Evolutionary conservation across 2,329 filamentous ascomycete species (phyloP).

Genomic region (Alternaria dauci): DNA sequence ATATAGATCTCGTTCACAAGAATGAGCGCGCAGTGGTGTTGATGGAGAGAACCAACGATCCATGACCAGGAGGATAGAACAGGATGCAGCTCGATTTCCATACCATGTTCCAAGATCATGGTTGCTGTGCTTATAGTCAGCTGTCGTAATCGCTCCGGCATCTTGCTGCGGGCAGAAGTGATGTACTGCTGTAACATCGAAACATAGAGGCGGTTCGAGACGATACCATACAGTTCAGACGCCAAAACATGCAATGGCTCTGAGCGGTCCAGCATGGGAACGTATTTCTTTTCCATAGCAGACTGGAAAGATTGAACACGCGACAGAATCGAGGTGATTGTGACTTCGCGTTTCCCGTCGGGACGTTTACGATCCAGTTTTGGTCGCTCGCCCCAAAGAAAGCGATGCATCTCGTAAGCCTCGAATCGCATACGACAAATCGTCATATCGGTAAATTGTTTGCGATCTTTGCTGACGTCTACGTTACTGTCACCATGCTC

Average conservation of each 20-base stretch:
- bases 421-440: slow-evolving; percentile 75
- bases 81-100: slow-evolving; percentile 63
- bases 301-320: slow-evolving; percentile 74
- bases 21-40: slow-evolving; percentile 75
- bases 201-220: slow-evolving; percentile 69
- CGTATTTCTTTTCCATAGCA: slow-evolving; percentile 71
- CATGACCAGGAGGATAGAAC: slow-evolving; percentile 69
- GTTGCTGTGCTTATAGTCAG: slow-evolving; percentile 70
- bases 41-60: slow-evolving; percentile 75
- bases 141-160: slow-evolving; percentile 70
- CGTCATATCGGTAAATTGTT: slow-evolving; percentile 73
- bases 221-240: slow-evolving; percentile 70
- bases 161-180: slow-evolving; percentile 54
- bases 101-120: slow-evolving; percentile 62
- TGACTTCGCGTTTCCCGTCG: slow-evolving; percentile 33
- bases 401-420: slow-evolving; percentile 75
- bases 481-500: slow-evolving; percentile 39
- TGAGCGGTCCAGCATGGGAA: slow-evolving; percentile 68
- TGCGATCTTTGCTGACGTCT: slow-evolving; percentile 57
- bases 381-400: slow-evolving; percentile 73
- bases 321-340: slow-evolving; percentile 68
- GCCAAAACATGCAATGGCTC: slow-evolving; percentile 70
- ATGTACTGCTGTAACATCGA: slow-evolving; percentile 75
- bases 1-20: slow-evolving; percentile 73
- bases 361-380: slow-evolving; percentile 62